A percentile compares a stretch with the other conserved stretches of the same genome.
Evolutionary conservation across 1,284 basidiomycete species (phyloP).

Genomic region (Prillingera fragicola): DNA sequence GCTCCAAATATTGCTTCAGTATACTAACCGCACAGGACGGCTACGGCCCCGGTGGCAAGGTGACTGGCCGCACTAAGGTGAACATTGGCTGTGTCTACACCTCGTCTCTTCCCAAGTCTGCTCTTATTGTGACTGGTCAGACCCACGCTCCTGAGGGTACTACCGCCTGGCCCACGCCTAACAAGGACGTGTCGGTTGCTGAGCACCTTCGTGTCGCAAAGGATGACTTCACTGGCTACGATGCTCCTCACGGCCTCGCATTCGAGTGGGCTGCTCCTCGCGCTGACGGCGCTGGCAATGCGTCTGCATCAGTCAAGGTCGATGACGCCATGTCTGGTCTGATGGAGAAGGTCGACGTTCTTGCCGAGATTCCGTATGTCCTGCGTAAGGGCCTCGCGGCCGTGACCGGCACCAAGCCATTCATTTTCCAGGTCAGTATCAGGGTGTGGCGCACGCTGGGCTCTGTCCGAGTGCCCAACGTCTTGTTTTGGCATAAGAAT

Average conservation of each 20-base stretch:
- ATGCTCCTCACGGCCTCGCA: slow-evolving; percentile 63
- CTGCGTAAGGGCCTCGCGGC: slow-evolving; percentile 52
- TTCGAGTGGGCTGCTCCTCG: slow-evolving; percentile 75
- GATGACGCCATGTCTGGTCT: slow-evolving; percentile 59
- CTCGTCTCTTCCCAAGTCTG: slow-evolving; percentile 13
- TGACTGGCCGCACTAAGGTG: slow-evolving; percentile 71
- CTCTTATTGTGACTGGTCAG: slow-evolving; percentile 52
- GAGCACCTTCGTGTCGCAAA: slow-evolving; percentile 60
- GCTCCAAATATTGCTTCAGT: neutral
- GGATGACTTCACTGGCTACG: slow-evolving; percentile 75
- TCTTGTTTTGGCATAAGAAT: neutral
- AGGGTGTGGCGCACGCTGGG: no score
- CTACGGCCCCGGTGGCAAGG: slow-evolving; percentile 66
- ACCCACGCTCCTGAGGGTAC: slow-evolving; percentile 65
- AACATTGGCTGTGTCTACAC: slow-evolving; percentile 64
- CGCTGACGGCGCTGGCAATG: slow-evolving; percentile 51
- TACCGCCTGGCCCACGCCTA: slow-evolving; percentile 34
- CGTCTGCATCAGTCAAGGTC: slow-evolving; percentile 57
- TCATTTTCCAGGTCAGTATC: slow-evolving; percentile 50
- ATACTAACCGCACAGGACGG: slow-evolving; percentile 46
- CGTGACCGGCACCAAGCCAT: slow-evolving; percentile 52
- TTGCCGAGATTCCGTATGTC: slow-evolving; percentile 91
- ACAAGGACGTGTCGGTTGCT: slow-evolving; percentile 63
- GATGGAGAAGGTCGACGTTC: slow-evolving; percentile 93
- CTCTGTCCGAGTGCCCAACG: neutral